phyloP scores from a whole-genome alignment of 805 yeast species.

The Candida takata region DNA sequence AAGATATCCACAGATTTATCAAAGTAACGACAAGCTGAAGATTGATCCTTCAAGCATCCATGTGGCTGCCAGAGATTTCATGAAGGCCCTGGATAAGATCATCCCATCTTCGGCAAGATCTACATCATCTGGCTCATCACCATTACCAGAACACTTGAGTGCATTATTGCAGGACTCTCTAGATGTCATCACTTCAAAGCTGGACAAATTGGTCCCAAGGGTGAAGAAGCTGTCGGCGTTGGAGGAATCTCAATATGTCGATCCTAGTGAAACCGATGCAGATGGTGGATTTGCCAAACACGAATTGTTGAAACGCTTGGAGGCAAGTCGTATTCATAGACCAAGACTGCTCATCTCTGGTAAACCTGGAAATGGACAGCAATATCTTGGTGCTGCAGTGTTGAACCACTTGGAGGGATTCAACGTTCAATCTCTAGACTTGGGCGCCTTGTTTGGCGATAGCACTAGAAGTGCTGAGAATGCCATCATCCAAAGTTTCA shows the following conservation, averaged over 20 bases:
- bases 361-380: conserved; percentile 75
- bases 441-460: conserved; percentile 71
- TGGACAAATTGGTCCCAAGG: conserved; percentile 58
- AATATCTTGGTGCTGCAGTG: conserved; percentile 75
- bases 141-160: conserved; percentile 66
- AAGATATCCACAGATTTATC: conserved; percentile 87
- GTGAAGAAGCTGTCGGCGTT: conserved; percentile 46
- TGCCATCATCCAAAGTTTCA: conserved; percentile 70
- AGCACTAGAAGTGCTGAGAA: conserved; percentile 78
- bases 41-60: conserved; percentile 66
- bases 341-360: conserved; percentile 80
- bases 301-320: conserved; percentile 45
- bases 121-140: conserved; percentile 62
- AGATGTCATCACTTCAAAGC: conserved; percentile 34
- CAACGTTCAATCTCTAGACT: conserved; percentile 79
- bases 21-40: conserved; percentile 60
- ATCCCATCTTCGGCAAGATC: conserved; percentile 92
- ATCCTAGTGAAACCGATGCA: conserved; percentile 44
- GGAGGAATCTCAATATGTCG: conserved; percentile 64
- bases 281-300: conserved; percentile 68
- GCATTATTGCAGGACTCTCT: conserved; percentile 56
- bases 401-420: conserved; percentile 81
- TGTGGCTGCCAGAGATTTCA: conserved; percentile 78
- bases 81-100: conserved; percentile 76
- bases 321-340: conserved; percentile 60